Base-by-base conservation (phyloP, 306 rosid genomes). In the Vachellia collinsii region DNA sequence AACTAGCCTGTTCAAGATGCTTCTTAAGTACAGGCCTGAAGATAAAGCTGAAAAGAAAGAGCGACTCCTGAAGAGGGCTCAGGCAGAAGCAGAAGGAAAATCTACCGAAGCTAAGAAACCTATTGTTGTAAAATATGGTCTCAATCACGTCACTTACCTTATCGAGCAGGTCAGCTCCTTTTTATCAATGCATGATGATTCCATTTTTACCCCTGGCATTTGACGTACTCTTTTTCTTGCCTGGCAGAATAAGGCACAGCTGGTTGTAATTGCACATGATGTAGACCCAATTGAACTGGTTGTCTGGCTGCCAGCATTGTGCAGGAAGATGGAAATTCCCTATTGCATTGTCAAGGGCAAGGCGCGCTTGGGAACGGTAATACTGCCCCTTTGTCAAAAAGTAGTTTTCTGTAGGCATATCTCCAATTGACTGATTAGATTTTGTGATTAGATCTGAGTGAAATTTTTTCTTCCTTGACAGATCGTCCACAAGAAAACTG, bases 271-370 rank as follows among this genome's bases (percentile, higher is more conserved):
- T 73, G 97, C 94, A 4, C 96, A 91, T 48, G 95, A 93, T 36
- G 97, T 93, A n/a, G 96, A 93, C 82, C 96, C 96, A 14, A 91
- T 93, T 3, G 97, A 93, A 77, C 83, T 93, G 65, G 94, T 89
- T 1, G 96, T 93, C 3, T 93, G 97, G 97, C 94, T 93, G 39
- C 96, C 94, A 7, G 92, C 94, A 3, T 67, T 89, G 81, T 93
- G 97, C 85, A 91, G 94, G 77, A 91, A 89, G 87, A 93, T 93
- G 97, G 94, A 91, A 83, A 93, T 91, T 50, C 96, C 97, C 0
- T 91, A 89, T 77, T 93, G 94, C 86, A 91, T 93, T 83, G 94
- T 91, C 67, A 93, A 93, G 88, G 97, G 97, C 20, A 91, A 93
- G 79, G 87, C 97, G 14, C 91, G 92, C 7, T 50, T 93, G 56